phyloP scores from a whole-genome alignment of 2,329 filamentous ascomycete genomes.

The Daldinia eschscholtzii region DNA sequence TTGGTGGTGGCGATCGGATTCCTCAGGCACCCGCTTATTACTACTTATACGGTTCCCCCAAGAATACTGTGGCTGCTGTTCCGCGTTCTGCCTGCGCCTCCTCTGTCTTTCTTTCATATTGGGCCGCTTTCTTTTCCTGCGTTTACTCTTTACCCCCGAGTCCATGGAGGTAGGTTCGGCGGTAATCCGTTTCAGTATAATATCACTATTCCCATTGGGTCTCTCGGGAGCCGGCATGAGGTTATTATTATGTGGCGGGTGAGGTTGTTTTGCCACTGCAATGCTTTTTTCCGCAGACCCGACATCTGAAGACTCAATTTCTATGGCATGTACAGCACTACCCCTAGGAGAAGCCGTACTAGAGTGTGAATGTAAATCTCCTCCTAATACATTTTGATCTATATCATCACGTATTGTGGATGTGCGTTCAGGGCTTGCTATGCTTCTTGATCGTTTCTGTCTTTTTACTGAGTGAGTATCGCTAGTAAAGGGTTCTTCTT shows the following conservation, averaged over 20 bases:
- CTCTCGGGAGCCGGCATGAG: background rate
- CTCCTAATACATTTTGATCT: background rate
- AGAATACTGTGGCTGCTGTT: conserved; percentile 4
- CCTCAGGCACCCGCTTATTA: background rate
- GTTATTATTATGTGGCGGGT: background rate
- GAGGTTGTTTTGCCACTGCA: background rate
- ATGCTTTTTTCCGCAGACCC: conserved; percentile 1
- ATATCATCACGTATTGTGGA: background rate
- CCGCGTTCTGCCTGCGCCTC: background rate
- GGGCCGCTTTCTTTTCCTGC: background rate
- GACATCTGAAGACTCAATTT: background rate
- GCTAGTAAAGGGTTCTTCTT: background rate
- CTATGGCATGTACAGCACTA: background rate
- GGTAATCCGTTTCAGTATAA: background rate
- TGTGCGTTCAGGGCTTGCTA: background rate
- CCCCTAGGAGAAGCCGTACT: background rate
- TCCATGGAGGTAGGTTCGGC: background rate
- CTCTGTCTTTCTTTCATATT: background rate
- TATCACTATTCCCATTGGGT: background rate
- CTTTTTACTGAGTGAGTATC: conserved; percentile 9
- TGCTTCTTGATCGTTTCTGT: conserved; percentile 4
- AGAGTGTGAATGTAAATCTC: background rate
- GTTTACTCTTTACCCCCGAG: background rate
- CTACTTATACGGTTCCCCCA: background rate
- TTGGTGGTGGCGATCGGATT: background rate